Base-by-base conservation (phyloP, 179 eudicot genomes). In the Beta macrorhiza region DNA sequence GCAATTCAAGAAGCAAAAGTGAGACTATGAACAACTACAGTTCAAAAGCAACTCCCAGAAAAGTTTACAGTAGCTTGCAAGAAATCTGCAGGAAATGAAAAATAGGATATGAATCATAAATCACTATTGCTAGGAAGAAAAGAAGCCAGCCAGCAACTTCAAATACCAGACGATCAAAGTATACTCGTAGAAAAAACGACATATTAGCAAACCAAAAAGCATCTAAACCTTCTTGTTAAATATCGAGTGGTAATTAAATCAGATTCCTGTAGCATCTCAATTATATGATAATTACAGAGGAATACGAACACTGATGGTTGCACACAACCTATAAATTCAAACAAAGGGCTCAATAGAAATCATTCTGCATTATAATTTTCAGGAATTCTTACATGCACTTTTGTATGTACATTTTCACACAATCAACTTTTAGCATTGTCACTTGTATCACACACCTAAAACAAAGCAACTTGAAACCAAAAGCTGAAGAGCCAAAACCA, bases 1-100 rank as follows among this genome's bases (percentile, higher is more conserved):
- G 75, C 59, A 22, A 69, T 59, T 56, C 84, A 64, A 14, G 10
- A 47, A 74, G 83, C 62, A 72, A 59, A 67, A 14, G 73, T 17
- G 58, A 78, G 76, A 73, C 22, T 37, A 17, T 49, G 72, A 75
- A 56, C 67, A 61, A 55, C 78, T 75, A 71, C 59, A 63, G 25
- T 55, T 29, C 22, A 72, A 20, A 55, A 77, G 80, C 73, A 32
- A 55, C 64, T 78, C 75, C 55, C 56, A 14, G 59, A 0, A 10
- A 19, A 67, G 32, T 56, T 29, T 70, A 72, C 70, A 65, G 82
- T 67, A 67, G 62, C 69, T 22, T 57, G 44, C 53, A 75, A 32
- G 74, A 74, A 58, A 68, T 67, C 80, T 78, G 79, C 77, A 61
- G 15, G 77, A 70, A 51, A 32, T 22, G 52, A 45, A 61, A 77